Percentiles rank a stretch among this genome's conserved stretches.
Conservation (phyloP, 495 filamentous ascomycete species). For the Thermochaetoides thermophila region DNA sequence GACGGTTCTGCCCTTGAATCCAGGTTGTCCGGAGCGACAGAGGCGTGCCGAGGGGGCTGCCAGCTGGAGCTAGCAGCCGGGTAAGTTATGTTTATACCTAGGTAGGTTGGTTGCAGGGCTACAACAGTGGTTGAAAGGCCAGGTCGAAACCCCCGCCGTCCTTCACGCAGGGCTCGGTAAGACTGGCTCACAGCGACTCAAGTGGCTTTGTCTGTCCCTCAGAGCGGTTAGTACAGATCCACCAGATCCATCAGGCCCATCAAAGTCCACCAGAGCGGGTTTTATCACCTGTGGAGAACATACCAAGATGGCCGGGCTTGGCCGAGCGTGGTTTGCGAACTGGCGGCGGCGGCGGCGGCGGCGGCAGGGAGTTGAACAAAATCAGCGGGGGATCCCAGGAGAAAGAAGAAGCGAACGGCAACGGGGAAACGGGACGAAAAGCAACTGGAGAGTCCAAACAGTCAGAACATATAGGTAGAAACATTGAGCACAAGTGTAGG, state of each 20-base stretch:
- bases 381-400: background rate
- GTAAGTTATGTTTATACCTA: too few relatives aligned
- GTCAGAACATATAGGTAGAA: too few relatives aligned
- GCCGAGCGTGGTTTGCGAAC: slow-evolving; percentile 2
- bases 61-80: slow-evolving; percentile 1
- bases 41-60: slow-evolving; percentile 2
- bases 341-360: background rate
- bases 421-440: too few relatives aligned
- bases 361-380: background rate
- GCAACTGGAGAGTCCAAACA: too few relatives aligned
- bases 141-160: too few relatives aligned
- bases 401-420: too few relatives aligned
- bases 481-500: too few relatives aligned
- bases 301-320: slow-evolving; percentile 5
- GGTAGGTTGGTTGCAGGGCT: too few relatives aligned
- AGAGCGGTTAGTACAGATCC: slow-evolving; percentile 7
- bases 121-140: too few relatives aligned
- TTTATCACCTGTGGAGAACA: slow-evolving; percentile 7
- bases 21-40: slow-evolving; percentile 12
- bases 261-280: slow-evolving; percentile 5
- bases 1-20: background rate
- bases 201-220: background rate
- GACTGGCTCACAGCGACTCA: too few relatives aligned
- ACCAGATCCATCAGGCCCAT: too few relatives aligned
- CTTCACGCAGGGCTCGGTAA: too few relatives aligned